phyloP scores from a whole-genome alignment of 2,329 filamentous ascomycete genomes.

The Nigrospora sphaerica region DNA sequence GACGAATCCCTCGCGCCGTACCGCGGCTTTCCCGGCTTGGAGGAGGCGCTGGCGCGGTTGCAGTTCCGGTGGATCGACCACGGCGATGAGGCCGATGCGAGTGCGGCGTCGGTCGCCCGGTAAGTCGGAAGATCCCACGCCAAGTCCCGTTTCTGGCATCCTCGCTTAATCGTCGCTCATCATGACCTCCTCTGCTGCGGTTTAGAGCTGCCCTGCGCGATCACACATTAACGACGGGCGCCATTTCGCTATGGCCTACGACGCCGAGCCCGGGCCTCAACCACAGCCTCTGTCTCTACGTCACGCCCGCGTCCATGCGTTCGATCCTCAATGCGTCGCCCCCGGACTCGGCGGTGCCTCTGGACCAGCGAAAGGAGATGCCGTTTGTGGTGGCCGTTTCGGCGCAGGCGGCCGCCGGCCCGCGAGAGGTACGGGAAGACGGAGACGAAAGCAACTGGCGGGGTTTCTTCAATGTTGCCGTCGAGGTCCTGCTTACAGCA shows the following conservation, averaged over 20 bases:
- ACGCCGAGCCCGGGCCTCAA: too few species aligned
- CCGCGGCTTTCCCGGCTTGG: conserved; percentile 3
- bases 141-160: too few species aligned
- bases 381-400: conserved; percentile 10
- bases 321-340: conserved; percentile 8
- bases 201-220: too few species aligned
- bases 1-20: conserved; percentile 3
- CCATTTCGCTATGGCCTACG: too few species aligned
- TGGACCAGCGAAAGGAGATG: conserved; percentile 7
- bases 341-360: conserved; percentile 2
- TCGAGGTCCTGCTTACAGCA: conserved; percentile 7
- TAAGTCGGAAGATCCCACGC: too few species aligned
- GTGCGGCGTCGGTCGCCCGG: too few species aligned
- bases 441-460: conserved; percentile 6
- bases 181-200: too few species aligned
- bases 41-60: conserved; percentile 7
- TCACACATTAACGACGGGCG: too few species aligned
- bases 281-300: too few species aligned
- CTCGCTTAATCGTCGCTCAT: too few species aligned
- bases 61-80: conserved; percentile 8
- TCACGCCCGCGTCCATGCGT: not conserved
- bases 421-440: not conserved
- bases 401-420: not conserved
- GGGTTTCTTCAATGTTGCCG: conserved; percentile 10
- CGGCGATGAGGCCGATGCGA: not conserved